These are phyloP conservation scores for Metarhizium album DNA, from an alignment of 2,329 filamentous ascomycete genomes.

Conservation along the genomic window DNA sequence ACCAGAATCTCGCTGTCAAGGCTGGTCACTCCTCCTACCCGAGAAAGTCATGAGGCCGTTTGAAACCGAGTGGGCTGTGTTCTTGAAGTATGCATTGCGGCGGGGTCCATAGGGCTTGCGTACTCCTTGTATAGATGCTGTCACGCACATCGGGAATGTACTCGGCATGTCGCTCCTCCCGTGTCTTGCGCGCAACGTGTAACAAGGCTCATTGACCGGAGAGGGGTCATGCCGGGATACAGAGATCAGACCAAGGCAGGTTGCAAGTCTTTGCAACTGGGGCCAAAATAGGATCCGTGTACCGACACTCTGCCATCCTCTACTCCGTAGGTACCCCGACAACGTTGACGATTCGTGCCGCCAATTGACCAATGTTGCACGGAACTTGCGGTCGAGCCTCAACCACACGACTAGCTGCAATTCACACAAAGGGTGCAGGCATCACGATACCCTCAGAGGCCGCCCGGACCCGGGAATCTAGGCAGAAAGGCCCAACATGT, in stretches of 20 bases:
- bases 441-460: too few species aligned
- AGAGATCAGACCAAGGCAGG: neutral
- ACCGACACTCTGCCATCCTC: too few species aligned
- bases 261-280: neutral
- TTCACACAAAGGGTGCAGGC: too few species aligned
- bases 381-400: too few species aligned
- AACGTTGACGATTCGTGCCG: too few species aligned
- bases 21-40: neutral
- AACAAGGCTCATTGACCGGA: neutral
- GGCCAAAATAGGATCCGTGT: too few species aligned
- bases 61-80: slow-evolving; percentile 6
- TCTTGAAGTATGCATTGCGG: slow-evolving; percentile 10
- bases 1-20: neutral
- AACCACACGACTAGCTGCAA: too few species aligned
- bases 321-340: too few species aligned
- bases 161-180: neutral
- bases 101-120: slow-evolving; percentile 7
- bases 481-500: too few species aligned
- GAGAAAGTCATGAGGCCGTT: slow-evolving; percentile 11
- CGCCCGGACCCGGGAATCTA: too few species aligned
- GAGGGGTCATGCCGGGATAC: neutral
- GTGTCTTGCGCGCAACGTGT: neutral
- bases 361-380: too few species aligned
- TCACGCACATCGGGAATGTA: neutral
- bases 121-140: neutral